Evolutionary conservation across 2,329 filamentous ascomycete species (phyloP), one percentile per base, ranked within the genome.

Genomic region (Epichloe coenophiala): DNA sequence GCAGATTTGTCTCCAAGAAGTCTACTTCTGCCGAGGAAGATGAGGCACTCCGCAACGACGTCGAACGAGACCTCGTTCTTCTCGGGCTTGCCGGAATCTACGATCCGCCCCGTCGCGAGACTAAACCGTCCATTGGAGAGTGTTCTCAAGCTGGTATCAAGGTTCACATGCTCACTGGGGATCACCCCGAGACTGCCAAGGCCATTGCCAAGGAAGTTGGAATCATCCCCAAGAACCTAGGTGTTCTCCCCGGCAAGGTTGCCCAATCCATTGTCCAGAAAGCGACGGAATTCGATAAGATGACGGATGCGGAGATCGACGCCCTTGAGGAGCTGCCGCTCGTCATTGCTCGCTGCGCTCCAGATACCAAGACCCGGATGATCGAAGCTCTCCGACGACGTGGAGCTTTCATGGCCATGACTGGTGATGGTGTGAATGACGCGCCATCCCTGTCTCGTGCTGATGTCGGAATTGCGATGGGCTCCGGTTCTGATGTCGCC

Each of bases 391-490:
- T 95, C 15, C 86, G 90, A 56, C 80, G 88, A 15, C 83, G 88
- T 40, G 75, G 78, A 21, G 77, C 78, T 19, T 91, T 86, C 65
- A 87, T 84, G 65, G 87, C 87, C 53, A 93, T 94, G 87, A 93
- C 87, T 17, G 88, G 88, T 52, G 88, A 94, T 59, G 88, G 88
- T 45, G 88, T 93, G 55, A 94, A 94, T 61, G 88, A 94, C 61
- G 86, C 86, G 2, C 88, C 88, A 0, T 88, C 86, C 4, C 74
- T 94, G 36, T 86, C 87, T 58, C 77, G 80, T 43, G 84, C 87
- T 2, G 88, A 95, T 61, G 86, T 95, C 5, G 88, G 86, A 56
- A 95, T 93, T 57, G 87, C 87, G 50, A 94, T 94, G 88, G 88
- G 88, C n/a, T 83, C 84, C 12, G 88, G 88, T 2, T 88, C 83